These are phyloP conservation scores for Dendrobium huoshanense DNA, from an alignment of 106 monocot species.

Conservation along the genomic window DNA sequence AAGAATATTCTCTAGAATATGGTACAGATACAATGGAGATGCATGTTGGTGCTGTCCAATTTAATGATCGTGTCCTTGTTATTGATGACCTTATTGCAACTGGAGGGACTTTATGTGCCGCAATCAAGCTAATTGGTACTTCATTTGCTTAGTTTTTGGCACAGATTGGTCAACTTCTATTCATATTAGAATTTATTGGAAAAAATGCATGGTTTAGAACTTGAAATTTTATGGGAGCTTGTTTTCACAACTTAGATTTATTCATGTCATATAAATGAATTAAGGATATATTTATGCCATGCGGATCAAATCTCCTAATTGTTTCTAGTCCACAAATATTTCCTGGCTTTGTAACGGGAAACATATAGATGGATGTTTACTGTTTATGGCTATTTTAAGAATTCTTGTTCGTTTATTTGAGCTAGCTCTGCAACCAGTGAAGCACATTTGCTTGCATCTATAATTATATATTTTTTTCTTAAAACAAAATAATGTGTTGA, in stretches of 20 bases:
- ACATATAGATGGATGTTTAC: neutral
- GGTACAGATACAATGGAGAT: constrained; percentile 69
- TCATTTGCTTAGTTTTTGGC: constrained; percentile 1
- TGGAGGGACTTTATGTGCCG: constrained; percentile 64
- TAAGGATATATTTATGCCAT: neutral
- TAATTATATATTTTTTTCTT: neutral
- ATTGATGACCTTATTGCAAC: constrained; percentile 79
- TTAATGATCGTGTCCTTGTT: constrained; percentile 36
- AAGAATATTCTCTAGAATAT: constrained; percentile 73
- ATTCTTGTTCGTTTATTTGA: neutral
- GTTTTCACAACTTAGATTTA: neutral
- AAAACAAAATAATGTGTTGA: too few species aligned
- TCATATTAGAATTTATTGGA: neutral
- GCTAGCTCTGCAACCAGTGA: neutral
- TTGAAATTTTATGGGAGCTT: neutral
- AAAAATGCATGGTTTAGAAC: neutral
- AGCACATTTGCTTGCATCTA: neutral
- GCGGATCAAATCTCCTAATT: neutral
- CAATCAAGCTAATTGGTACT: constrained; percentile 55
- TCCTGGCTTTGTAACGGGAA: neutral
- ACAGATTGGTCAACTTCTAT: neutral
- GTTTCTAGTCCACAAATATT: neutral
- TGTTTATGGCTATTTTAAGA: neutral
- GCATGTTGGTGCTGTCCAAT: constrained; percentile 71
- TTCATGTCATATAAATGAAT: neutral